Conservation (phyloP, 805 yeast species). For the Brettanomyces bruxellensis region DNA sequence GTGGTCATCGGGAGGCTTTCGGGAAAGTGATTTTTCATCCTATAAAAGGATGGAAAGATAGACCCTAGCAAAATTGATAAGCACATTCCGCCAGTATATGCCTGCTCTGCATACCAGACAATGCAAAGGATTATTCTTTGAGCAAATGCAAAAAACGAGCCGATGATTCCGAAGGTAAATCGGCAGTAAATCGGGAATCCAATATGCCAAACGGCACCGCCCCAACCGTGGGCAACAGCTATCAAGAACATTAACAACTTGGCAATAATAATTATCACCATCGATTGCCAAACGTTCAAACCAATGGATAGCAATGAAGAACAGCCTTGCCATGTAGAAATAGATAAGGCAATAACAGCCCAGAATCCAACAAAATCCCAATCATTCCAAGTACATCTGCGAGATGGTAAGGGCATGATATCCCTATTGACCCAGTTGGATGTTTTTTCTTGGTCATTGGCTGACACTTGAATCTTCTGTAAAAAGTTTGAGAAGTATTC, state of each 20-base stretch:
- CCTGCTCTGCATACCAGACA: constrained; percentile 38
- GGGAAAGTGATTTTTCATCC: constrained; percentile 31
- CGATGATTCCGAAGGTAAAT: constrained; percentile 35
- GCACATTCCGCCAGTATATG: constrained; percentile 38
- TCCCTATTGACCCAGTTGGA: neutral
- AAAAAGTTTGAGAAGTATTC: neutral
- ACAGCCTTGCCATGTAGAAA: constrained; percentile 30
- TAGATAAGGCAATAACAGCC: neutral
- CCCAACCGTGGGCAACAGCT: constrained; percentile 35
- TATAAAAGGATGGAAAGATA: constrained; percentile 29
- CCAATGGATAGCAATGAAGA: constrained; percentile 34
- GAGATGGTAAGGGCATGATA: neutral
- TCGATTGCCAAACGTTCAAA: constrained; percentile 7
- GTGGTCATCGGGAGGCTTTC: constrained; percentile 30
- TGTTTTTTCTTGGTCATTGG: neutral
- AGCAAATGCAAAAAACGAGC: constrained; percentile 31
- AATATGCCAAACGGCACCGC: constrained; percentile 39
- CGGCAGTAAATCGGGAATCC: constrained; percentile 37
- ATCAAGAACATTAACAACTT: constrained; percentile 32
- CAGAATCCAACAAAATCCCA: constrained; percentile 1
- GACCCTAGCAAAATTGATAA: constrained; percentile 29
- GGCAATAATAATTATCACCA: constrained; percentile 29
- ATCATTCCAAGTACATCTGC: neutral
- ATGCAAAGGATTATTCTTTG: constrained; percentile 34
- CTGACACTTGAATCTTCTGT: neutral